A percentile compares a stretch with the other conserved stretches of the same genome.
Conservation (phyloP, 176 grass and related monocot species). For the Rhynchospora pubera region DNA sequence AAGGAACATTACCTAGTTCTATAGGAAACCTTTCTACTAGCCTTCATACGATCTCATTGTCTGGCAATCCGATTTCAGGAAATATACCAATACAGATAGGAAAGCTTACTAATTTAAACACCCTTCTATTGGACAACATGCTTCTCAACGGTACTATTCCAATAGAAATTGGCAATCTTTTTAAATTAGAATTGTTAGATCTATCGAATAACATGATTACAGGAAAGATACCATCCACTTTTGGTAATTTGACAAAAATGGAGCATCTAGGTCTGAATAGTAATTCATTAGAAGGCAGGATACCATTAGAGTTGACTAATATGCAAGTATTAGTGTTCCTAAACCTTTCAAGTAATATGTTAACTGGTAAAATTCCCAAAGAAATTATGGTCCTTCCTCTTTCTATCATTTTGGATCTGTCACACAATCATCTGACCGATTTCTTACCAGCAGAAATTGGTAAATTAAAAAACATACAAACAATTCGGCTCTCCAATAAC, state of each 20-base stretch:
- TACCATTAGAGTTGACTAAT: neutral
- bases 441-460: too few species aligned
- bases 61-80: conserved; percentile 18
- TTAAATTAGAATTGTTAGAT: neutral
- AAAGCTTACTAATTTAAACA: neutral
- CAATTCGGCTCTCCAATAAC: too few species aligned
- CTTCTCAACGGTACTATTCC: conserved; percentile 19
- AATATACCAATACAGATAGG: neutral
- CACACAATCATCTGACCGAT: too few species aligned
- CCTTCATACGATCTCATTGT: neutral
- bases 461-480: too few species aligned
- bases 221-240: conserved; percentile 10
- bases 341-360: conserved; percentile 3
- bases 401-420: neutral
- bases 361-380: conserved; percentile 16
- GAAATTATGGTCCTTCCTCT: conserved; percentile 13
- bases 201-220: neutral
- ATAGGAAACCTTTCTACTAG: conserved; percentile 28
- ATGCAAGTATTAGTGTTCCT: neutral
- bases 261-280: neutral
- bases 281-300: conserved; percentile 4
- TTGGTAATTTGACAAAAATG: conserved; percentile 21
- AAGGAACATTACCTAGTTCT: conserved; percentile 19
- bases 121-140: neutral
- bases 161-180: conserved; percentile 9